Percentiles rank a stretch among this genome's conserved stretches.
These are phyloP conservation scores for Fusarium kyushuense DNA, from an alignment of 2,329 filamentous ascomycete species.

Conservation along the genomic window DNA sequence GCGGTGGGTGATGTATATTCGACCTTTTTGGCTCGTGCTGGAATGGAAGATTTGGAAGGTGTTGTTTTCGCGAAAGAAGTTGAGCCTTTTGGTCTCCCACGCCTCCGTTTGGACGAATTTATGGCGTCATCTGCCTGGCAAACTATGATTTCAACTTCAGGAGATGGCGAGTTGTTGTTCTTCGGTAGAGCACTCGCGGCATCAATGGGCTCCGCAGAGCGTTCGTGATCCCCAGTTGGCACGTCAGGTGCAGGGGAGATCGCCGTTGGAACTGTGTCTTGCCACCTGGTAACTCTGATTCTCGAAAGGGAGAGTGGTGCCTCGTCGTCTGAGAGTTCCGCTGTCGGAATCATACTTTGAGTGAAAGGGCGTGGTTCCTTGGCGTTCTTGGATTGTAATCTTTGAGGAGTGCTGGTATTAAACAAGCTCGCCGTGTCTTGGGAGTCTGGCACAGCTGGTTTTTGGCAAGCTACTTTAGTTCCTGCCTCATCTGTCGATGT, in stretches of 20 bases:
- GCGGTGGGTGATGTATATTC: not conserved
- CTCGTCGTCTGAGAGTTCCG: slow-evolving; percentile 54
- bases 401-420: slow-evolving; percentile 39
- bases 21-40: not conserved
- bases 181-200: not conserved
- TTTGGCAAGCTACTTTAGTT: not conserved
- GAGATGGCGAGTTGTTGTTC: not conserved
- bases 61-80: not conserved
- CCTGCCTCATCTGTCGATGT: not conserved
- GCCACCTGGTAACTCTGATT: slow-evolving; percentile 10
- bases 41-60: not conserved
- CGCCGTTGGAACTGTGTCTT: not conserved
- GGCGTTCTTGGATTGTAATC: slow-evolving; percentile 2
- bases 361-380: not conserved
- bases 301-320: slow-evolving; percentile 47
- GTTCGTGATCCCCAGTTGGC: not conserved
- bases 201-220: not conserved
- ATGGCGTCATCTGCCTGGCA: not conserved
- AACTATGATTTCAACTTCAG: not conserved
- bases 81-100: slow-evolving; percentile 41
- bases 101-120: slow-evolving; percentile 33
- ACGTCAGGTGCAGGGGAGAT: not conserved
- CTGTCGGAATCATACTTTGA: slow-evolving; percentile 21
- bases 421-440: slow-evolving; percentile 45
- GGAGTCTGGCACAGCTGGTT: slow-evolving; percentile 47